Conservation (phyloP, 2,329 filamentous ascomycete genomes). For the Helicocarpus griseus region DNA sequence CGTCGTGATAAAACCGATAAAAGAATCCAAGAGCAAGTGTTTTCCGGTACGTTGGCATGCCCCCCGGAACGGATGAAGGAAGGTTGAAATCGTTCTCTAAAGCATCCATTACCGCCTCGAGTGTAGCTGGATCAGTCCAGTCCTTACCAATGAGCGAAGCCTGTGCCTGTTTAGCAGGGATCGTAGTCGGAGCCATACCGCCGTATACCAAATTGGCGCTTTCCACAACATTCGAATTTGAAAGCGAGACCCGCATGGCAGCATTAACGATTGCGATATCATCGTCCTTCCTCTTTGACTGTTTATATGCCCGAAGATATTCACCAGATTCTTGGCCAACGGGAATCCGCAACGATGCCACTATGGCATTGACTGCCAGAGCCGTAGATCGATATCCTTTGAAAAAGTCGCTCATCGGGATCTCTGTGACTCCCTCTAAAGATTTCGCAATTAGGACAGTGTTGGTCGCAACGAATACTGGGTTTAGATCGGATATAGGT, state of each 20-base stretch:
- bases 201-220: slow-evolving; percentile 79
- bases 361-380: slow-evolving; percentile 69
- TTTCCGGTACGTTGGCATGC: slow-evolving; percentile 94
- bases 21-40: slow-evolving; percentile 88
- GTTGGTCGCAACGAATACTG: slow-evolving; percentile 81
- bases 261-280: slow-evolving; percentile 96
- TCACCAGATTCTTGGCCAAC: slow-evolving; percentile 65
- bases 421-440: slow-evolving; percentile 60
- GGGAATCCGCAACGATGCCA: slow-evolving; percentile 79
- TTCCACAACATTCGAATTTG: slow-evolving; percentile 59
- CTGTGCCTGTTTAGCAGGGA: slow-evolving; percentile 72
- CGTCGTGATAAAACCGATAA: slow-evolving; percentile 92
- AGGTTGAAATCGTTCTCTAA: slow-evolving; percentile 86
- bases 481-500: slow-evolving; percentile 93
- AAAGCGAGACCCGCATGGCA: slow-evolving; percentile 65
- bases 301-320: slow-evolving; percentile 84
- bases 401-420: slow-evolving; percentile 91
- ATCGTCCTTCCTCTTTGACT: slow-evolving; percentile 93
- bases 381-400: slow-evolving; percentile 82
- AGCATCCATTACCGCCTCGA: slow-evolving; percentile 83
- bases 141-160: slow-evolving; percentile 66
- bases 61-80: slow-evolving; percentile 81
- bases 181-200: slow-evolving; percentile 86
- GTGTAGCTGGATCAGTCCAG: slow-evolving; percentile 68
- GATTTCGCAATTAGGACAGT: slow-evolving; percentile 74